A percentile compares a stretch with the other conserved stretches of the same genome.
Conservation (phyloP, 257 asterid species). For the Nicotiana tomentosiformis region DNA sequence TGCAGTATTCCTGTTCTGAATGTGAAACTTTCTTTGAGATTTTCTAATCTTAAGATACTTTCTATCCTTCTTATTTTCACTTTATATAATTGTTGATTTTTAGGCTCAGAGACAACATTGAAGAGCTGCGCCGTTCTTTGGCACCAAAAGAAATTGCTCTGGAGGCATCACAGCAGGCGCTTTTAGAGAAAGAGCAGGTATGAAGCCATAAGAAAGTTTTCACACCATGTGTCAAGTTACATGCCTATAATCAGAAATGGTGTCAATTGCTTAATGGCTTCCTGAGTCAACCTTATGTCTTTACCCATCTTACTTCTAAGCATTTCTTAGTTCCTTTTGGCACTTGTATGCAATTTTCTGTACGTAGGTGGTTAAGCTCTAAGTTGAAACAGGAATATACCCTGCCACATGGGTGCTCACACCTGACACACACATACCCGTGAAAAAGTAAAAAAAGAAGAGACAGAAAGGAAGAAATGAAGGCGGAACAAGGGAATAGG, state of each 20-base stretch:
- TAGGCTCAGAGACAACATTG: conserved; percentile 84
- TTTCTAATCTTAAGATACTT: neutral
- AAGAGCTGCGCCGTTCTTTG: conserved; percentile 76
- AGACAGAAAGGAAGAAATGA: neutral
- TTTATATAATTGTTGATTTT: conserved; percentile 22
- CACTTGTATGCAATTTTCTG: neutral
- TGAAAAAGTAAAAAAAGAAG: neutral
- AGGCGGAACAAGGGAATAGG: neutral
- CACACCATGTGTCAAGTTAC: neutral
- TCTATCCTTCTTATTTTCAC: conserved; percentile 10
- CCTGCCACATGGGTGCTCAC: neutral
- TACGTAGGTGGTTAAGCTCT: neutral
- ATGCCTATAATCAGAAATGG: neutral
- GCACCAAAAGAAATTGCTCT: conserved; percentile 80
- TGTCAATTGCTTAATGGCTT: neutral
- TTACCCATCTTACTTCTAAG: neutral
- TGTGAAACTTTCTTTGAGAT: neutral
- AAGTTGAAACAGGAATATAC: neutral
- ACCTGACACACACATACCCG: neutral
- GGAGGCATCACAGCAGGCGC: conserved; percentile 78
- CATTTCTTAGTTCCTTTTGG: conserved; percentile 3
- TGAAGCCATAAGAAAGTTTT: neutral
- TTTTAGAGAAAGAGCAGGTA: conserved; percentile 89
- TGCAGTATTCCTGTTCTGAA: neutral
- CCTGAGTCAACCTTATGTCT: neutral